Evolutionary conservation across 2,329 filamentous ascomycete species (phyloP), one percentile per base, ranked within the genome.

Genomic region (Diaporthe eres): DNA sequence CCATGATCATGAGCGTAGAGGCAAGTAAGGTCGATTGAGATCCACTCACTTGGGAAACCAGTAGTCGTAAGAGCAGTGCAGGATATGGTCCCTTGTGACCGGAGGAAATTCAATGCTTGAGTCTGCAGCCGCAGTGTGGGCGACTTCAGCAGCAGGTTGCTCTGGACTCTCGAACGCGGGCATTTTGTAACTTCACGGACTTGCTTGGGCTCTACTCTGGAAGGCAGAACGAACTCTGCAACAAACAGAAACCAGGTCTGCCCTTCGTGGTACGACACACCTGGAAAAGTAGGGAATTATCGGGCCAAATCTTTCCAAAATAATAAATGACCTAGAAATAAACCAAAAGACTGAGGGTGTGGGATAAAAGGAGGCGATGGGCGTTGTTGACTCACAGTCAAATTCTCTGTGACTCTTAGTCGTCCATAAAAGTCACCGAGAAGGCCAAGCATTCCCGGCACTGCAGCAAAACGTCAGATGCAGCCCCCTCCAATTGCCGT

Each of bases 41-140:
- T 47, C 3, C 2, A 81, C 86, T 71, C 86, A 95, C 89, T 90
- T 93, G 65, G 94, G 92, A 81, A 98, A 95, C 97, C 97, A 99
- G 76, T 90, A 91, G 83, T 98, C 94, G 84, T 97, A 98, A 57
- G 97, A 97, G 85, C 96, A 99, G 85, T 98, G 94, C 73, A 98
- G 87, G 77, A 99, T 97, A 81, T 99, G 96, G 63, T 93, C 91
- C 82, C 93, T 94, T 44, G 92, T 95, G 75, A 98, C 90, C 1
- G 95, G 95, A 28, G 95, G 94, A 82, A 99, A 98, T 28, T 91
- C 91, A 25, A 95, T 86, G 75, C 79, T 74, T 61, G 72, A 77
- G 22, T 79, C 77, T 49, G 76, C 78, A 37, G 72, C 63, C 31
- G 37, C 72, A 65, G 68, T 73, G 71, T 65, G 78, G 80, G 67